Conservation (phyloP, 148 eudicot species). For the Chenopodium suecicum region DNA sequence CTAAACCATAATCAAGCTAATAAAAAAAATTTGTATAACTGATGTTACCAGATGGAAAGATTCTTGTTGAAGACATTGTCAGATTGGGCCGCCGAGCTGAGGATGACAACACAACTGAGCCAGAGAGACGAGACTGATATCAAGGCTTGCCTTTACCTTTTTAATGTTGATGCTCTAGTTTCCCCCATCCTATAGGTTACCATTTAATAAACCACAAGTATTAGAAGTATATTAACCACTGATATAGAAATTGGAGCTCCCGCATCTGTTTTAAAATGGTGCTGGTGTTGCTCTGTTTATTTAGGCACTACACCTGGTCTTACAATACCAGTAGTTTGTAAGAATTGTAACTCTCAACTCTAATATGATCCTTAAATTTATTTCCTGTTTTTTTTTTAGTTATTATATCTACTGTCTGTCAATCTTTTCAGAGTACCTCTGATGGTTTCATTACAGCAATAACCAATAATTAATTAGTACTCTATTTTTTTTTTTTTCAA, state of each 20-base stretch:
- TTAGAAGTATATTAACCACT: no score
- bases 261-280: conserved; percentile 19
- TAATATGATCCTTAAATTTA: no score
- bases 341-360: not conserved
- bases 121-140: conserved; percentile 10
- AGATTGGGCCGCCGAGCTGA: conserved; percentile 62
- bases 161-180: not conserved
- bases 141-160: not conserved
- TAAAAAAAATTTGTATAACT: not conserved
- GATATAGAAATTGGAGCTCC: not conserved
- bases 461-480: no score
- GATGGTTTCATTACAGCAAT: not conserved
- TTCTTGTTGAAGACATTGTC: conserved; percentile 75
- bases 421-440: not conserved
- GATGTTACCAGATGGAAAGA: conserved; percentile 65
- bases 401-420: no score
- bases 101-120: conserved; percentile 27
- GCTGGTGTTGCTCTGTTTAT: conserved; percentile 13
- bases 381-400: no score
- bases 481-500: no score
- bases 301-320: not conserved
- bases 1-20: not conserved
- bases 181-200: not conserved
- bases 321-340: not conserved
- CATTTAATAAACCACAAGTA: conserved; percentile 7